A percentile compares a stretch with the other conserved stretches of the same genome.
phyloP scores from a whole-genome alignment of 441 rosid genomes.

The Gossypium schwendimanii region DNA sequence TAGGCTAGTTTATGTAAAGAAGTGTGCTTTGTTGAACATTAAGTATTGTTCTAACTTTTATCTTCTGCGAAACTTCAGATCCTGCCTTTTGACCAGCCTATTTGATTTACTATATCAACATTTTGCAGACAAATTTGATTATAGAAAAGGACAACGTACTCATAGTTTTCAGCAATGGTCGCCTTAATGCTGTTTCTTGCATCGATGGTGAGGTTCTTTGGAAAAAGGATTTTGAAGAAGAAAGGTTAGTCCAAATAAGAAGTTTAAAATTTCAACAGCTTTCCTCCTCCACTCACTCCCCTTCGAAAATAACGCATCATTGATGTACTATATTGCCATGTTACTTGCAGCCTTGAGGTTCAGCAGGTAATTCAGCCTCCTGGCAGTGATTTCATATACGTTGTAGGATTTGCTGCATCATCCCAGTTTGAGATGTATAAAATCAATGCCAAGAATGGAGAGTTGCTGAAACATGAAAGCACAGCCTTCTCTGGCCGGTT shows the following conservation, averaged over 20 bases:
- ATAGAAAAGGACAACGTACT: constrained; percentile 59
- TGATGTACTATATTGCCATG: constrained; percentile 22
- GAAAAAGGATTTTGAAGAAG: constrained; percentile 69
- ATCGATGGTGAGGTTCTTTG: constrained; percentile 81
- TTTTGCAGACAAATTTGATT: constrained; percentile 55
- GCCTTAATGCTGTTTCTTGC: constrained; percentile 81
- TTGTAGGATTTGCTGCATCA: constrained; percentile 63
- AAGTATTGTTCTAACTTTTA: background rate
- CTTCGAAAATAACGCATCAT: constrained; percentile 8
- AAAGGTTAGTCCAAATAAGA: constrained; percentile 50
- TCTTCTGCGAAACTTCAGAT: background rate
- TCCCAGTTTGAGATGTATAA: constrained; percentile 60
- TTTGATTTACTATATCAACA: constrained; percentile 8
- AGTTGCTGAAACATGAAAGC: constrained; percentile 55
- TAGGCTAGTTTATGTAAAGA: background rate
- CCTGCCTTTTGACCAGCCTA: background rate
- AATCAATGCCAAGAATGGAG: constrained; percentile 68
- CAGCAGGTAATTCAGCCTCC: constrained; percentile 59
- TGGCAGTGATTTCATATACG: constrained; percentile 45
- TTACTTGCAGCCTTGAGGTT: constrained; percentile 60
- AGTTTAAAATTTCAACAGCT: constrained; percentile 9
- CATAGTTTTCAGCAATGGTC: constrained; percentile 63
- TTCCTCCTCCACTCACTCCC: background rate
- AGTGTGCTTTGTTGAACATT: background rate
- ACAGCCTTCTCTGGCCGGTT: constrained; percentile 58